Percentiles rank a stretch among this genome's conserved stretches.
Conservation (phyloP, 2,329 filamentous ascomycete species). For the Neophaeococcomyces aloes region DNA sequence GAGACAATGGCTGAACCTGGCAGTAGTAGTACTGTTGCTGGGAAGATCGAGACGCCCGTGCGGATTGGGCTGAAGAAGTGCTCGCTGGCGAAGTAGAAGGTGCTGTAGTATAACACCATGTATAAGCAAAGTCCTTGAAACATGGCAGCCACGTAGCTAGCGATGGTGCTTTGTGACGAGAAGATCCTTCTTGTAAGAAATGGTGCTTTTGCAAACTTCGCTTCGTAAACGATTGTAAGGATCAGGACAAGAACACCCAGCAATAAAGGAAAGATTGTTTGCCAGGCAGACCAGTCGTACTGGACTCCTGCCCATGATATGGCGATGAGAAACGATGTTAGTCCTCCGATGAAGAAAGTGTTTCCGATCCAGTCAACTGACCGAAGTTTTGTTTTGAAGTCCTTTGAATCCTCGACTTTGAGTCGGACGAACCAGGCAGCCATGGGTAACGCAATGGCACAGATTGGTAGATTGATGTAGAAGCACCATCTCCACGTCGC, state of each 20-base stretch:
- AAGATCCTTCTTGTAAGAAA: slow-evolving; percentile 32
- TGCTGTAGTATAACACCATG: slow-evolving; percentile 33
- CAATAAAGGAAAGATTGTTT: slow-evolving; percentile 31
- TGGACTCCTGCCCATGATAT: slow-evolving; percentile 35
- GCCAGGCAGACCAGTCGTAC: slow-evolving; percentile 31
- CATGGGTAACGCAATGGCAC: slow-evolving; percentile 17
- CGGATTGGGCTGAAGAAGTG: slow-evolving; percentile 26
- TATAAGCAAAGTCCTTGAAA: slow-evolving; percentile 36
- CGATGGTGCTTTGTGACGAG: slow-evolving; percentile 26
- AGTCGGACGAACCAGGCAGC: slow-evolving; percentile 29
- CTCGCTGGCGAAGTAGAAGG: slow-evolving; percentile 32
- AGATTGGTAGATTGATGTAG: slow-evolving; percentile 34
- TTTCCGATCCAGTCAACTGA: slow-evolving; percentile 36
- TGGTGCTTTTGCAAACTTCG: slow-evolving; percentile 25
- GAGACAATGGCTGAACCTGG: slow-evolving; percentile 26
- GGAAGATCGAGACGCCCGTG: slow-evolving; percentile 31
- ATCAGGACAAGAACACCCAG: slow-evolving; percentile 26
- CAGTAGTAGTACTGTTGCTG: slow-evolving; percentile 24
- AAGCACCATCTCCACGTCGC: slow-evolving; percentile 27
- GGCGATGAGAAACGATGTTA: slow-evolving; percentile 32
- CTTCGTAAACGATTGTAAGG: slow-evolving; percentile 29
- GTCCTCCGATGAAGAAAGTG: slow-evolving; percentile 29
- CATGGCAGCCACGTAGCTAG: slow-evolving; percentile 33
- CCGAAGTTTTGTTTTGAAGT: slow-evolving; percentile 17
- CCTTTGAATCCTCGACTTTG: neutral